A percentile compares a stretch with the other conserved stretches of the same genome.
Conservation (phyloP, 306 rosid species). For the Fragaria iinumae region DNA sequence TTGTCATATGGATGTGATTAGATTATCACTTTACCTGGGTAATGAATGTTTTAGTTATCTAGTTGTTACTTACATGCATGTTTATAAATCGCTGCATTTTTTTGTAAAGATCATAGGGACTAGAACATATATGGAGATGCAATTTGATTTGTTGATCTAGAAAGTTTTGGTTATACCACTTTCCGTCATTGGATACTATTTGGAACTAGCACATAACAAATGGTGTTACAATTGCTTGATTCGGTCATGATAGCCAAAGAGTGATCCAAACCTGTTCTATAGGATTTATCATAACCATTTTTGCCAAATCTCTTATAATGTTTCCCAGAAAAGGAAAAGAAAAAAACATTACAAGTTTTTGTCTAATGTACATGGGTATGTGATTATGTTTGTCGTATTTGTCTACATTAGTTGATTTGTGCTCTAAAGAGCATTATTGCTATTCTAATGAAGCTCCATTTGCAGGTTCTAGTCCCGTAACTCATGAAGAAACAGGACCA, state of each 20-base stretch:
- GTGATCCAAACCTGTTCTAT: neutral
- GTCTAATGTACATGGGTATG: neutral
- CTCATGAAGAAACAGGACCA: conserved; percentile 70
- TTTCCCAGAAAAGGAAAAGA: neutral
- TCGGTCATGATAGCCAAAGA: neutral
- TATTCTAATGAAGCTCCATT: neutral
- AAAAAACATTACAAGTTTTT: neutral
- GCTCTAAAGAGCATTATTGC: neutral
- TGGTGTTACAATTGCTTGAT: neutral
- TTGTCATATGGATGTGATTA: neutral
- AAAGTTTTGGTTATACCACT: neutral
- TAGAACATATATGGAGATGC: neutral
- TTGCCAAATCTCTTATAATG: neutral
- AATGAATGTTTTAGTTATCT: neutral
- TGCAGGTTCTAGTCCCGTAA: conserved; percentile 43
- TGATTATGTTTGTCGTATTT: neutral
- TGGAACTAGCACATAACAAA: neutral
- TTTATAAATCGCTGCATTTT: neutral
- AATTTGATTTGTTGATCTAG: neutral
- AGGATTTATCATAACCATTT: neutral
- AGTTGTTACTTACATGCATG: neutral
- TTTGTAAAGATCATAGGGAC: neutral
- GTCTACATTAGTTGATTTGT: neutral
- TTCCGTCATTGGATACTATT: neutral
- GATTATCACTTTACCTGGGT: neutral